phyloP scores from a whole-genome alignment of 2,329 filamentous ascomycete species.

The Ophiocordyceps unilateralis region DNA sequence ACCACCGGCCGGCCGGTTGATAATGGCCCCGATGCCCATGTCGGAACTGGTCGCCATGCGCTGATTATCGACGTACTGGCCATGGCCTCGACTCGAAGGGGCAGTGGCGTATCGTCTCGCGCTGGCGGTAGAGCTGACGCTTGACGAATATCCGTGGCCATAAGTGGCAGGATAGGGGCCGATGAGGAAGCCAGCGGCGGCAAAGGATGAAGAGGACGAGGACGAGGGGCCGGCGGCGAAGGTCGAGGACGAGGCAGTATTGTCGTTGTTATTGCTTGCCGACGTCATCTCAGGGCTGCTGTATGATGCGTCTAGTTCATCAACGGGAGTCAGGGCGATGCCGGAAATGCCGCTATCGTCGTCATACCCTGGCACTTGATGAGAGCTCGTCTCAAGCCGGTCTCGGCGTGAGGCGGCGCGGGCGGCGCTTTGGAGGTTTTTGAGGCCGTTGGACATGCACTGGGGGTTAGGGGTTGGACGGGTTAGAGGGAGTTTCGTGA shows the following conservation, averaged over 20 bases:
- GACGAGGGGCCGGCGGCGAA: conserved; percentile 4
- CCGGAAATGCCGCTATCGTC: conserved; percentile 57
- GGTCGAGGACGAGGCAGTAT: neutral
- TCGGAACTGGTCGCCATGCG: conserved; percentile 39
- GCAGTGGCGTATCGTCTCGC: too few species aligned
- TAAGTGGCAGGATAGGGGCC: neutral
- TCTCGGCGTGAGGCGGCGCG: conserved; percentile 50
- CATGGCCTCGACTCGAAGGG: too few species aligned
- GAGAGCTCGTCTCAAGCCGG: conserved; percentile 29
- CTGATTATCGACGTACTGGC: conserved; percentile 25
- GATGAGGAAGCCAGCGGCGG: neutral
- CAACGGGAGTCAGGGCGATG: conserved; percentile 39
- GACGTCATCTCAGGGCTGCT: conserved; percentile 35
- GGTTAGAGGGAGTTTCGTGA: too few species aligned
- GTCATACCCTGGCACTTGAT: conserved; percentile 30
- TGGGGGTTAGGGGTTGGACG: neutral
- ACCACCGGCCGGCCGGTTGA: conserved; percentile 30
- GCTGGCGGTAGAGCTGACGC: conserved; percentile 30
- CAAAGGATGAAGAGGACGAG: too few species aligned
- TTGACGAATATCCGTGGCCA: conserved; percentile 32
- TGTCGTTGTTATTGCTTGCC: conserved; percentile 2
- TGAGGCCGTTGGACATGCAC: conserved; percentile 74
- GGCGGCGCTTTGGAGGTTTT: conserved; percentile 57
- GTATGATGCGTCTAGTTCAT: conserved; percentile 40
- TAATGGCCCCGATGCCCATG: conserved; percentile 43